phyloP scores from a whole-genome alignment of 1,284 basidiomycete genomes.

The Trametes sp. region DNA sequence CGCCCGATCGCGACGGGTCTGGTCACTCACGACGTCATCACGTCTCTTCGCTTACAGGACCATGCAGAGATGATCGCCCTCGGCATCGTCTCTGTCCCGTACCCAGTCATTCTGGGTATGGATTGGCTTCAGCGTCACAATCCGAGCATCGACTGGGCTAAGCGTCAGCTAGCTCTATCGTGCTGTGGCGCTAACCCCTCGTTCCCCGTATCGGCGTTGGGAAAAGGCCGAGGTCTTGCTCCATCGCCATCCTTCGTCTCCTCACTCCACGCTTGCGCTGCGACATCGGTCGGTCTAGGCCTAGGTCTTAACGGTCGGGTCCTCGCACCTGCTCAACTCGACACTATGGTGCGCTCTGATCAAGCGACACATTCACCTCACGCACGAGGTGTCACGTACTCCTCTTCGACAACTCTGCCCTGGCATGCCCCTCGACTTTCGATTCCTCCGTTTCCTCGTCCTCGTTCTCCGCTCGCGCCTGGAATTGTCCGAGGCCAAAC shows the following conservation, averaged over 20 bases:
- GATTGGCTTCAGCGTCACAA: slow-evolving; percentile 38
- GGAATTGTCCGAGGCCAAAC: slow-evolving; percentile 4
- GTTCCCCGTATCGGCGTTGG: slow-evolving; percentile 44
- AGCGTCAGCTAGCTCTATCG: slow-evolving; percentile 32
- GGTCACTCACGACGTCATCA: slow-evolving; percentile 46
- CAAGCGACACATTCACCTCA: slow-evolving; percentile 7
- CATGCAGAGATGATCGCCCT: slow-evolving; percentile 35
- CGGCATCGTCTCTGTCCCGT: slow-evolving; percentile 33
- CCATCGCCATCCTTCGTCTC: slow-evolving; percentile 12
- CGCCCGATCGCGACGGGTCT: slow-evolving; percentile 46
- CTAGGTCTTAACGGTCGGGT: slow-evolving; percentile 22
- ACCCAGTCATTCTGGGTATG: slow-evolving; percentile 30
- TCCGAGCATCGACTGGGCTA: slow-evolving; percentile 32
- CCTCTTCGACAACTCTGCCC: slow-evolving; percentile 10
- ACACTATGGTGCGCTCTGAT: slow-evolving; percentile 16
- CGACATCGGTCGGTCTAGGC: slow-evolving; percentile 21
- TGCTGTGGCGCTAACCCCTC: slow-evolving; percentile 32
- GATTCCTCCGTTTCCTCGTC: background rate
- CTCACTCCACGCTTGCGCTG: slow-evolving; percentile 2
- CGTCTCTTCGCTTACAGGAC: slow-evolving; percentile 28
- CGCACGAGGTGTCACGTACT: slow-evolving; percentile 11
- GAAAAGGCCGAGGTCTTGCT: slow-evolving; percentile 27
- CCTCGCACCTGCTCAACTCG: background rate
- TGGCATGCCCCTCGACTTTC: slow-evolving; percentile 14
- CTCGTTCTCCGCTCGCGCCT: background rate